Percentiles rank a stretch among this genome's conserved stretches.
phyloP scores from a whole-genome alignment of 228 moss, liverwort and hornwort species.

The Sphagnum fallax region DNA sequence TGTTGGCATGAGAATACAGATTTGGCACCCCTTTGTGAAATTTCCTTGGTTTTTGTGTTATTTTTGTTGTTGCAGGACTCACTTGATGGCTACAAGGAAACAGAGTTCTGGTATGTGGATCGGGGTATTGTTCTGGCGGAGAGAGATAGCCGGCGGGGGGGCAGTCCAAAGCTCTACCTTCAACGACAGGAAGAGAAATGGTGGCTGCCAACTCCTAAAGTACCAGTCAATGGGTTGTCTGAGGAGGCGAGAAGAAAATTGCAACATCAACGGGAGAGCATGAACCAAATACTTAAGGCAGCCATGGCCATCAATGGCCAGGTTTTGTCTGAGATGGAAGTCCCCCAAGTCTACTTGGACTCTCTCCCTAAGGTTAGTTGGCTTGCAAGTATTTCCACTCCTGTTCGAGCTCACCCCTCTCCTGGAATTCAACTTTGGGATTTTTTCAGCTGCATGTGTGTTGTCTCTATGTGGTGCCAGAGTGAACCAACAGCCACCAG shows the following conservation, averaged over 20 bases:
- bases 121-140: slow-evolving; percentile 70
- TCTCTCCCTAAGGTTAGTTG: slow-evolving; percentile 81
- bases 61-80: slow-evolving; percentile 55
- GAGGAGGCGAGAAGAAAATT: slow-evolving; percentile 67
- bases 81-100: slow-evolving; percentile 65
- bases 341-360: slow-evolving; percentile 71
- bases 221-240: slow-evolving; percentile 71
- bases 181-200: slow-evolving; percentile 99
- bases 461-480: too few species aligned
- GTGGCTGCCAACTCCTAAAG: slow-evolving; percentile 96
- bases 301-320: slow-evolving; percentile 96
- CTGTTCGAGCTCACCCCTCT: too few species aligned
- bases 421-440: too few species aligned
- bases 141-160: slow-evolving; percentile 40
- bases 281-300: slow-evolving; percentile 86
- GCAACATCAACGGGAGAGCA: slow-evolving; percentile 74
- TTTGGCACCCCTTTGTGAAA: too few species aligned
- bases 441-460: too few species aligned
- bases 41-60: too few species aligned
- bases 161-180: slow-evolving; percentile 57
- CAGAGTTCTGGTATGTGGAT: slow-evolving; percentile 98
- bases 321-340: slow-evolving; percentile 87
- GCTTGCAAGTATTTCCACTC: neutral
- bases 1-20: too few species aligned
- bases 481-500: too few species aligned